Percentiles rank a stretch among this genome's conserved stretches.
Evolutionary conservation across 768 basidiomycete species (phyloP).

Genomic region (Leccinum aurantiacum): DNA sequence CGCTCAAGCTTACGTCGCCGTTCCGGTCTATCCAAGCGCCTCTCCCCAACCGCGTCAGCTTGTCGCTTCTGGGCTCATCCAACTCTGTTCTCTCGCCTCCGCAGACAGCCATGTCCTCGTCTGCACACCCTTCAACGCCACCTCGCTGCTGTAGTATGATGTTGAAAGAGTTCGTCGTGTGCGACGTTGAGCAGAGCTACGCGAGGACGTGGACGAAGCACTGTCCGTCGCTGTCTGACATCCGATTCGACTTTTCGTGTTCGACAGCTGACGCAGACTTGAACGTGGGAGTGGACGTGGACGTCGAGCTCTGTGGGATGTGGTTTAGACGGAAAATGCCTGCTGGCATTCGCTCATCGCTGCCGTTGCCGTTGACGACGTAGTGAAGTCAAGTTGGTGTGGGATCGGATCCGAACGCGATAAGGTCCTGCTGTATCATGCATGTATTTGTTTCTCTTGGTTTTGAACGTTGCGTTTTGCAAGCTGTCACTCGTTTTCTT

Average conservation of each 20-base stretch:
- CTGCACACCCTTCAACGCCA: neutral
- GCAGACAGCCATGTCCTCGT: neutral
- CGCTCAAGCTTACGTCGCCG: slow-evolving; percentile 33
- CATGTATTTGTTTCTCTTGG: neutral
- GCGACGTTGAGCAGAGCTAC: slow-evolving; percentile 25
- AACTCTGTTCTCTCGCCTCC: slow-evolving; percentile 11
- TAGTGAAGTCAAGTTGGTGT: neutral
- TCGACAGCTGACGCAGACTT: slow-evolving; percentile 26
- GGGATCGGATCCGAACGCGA: neutral
- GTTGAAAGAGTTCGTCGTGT: slow-evolving; percentile 31
- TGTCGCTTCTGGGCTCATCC: slow-evolving; percentile 2
- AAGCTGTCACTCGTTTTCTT: neutral
- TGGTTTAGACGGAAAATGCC: slow-evolving; percentile 30
- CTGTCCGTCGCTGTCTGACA: slow-evolving; percentile 28
- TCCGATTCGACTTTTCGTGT: slow-evolving; percentile 33
- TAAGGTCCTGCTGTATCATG: neutral
- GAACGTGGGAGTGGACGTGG: slow-evolving; percentile 31
- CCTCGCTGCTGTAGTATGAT: neutral
- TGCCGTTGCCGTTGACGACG: neutral
- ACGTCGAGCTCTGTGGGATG: slow-evolving; percentile 32
- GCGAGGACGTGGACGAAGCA: slow-evolving; percentile 31
- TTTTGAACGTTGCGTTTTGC: neutral
- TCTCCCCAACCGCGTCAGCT: slow-evolving; percentile 5
- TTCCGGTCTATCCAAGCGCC: slow-evolving; percentile 29
- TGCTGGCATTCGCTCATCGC: neutral